A percentile compares a stretch with the other conserved stretches of the same genome.
Evolutionary conservation across 1,284 basidiomycete genomes (phyloP).

Genomic region (Tylopilus sp.): DNA sequence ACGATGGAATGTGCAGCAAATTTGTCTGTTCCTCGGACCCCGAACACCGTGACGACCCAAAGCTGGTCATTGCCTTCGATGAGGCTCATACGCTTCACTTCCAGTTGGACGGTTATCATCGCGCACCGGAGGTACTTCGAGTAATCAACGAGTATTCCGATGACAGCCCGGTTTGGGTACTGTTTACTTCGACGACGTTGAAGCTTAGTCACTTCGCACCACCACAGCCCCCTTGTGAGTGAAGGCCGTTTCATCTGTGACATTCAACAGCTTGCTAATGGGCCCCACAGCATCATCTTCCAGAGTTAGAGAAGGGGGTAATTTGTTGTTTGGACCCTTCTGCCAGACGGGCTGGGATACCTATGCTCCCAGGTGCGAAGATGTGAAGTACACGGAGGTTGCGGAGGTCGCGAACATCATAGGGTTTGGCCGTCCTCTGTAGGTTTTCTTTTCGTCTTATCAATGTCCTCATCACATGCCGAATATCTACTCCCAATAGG

Average conservation of each 20-base stretch:
- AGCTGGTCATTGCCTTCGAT: neutral
- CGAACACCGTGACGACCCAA: neutral
- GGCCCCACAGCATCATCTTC: neutral
- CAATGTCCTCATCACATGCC: neutral
- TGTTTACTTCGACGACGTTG: neutral
- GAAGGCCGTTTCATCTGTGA: neutral
- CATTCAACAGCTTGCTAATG: neutral
- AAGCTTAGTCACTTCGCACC: neutral
- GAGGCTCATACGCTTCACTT: neutral
- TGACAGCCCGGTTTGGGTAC: neutral
- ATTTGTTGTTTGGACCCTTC: neutral
- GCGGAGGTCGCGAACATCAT: neutral
- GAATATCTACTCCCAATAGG: neutral
- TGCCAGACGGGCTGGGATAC: neutral
- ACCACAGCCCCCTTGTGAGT: neutral
- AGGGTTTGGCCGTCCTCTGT: neutral
- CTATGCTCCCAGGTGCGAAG: neutral
- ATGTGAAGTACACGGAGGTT: neutral
- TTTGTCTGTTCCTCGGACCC: neutral
- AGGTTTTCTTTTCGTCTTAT: neutral
- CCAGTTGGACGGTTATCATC: neutral
- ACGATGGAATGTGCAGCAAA: neutral
- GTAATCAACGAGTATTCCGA: neutral
- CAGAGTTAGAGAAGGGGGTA: neutral
- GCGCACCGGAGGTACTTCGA: neutral